phyloP scores from a whole-genome alignment of 2,329 filamentous ascomycete species.

The Mariannaea elegans region DNA sequence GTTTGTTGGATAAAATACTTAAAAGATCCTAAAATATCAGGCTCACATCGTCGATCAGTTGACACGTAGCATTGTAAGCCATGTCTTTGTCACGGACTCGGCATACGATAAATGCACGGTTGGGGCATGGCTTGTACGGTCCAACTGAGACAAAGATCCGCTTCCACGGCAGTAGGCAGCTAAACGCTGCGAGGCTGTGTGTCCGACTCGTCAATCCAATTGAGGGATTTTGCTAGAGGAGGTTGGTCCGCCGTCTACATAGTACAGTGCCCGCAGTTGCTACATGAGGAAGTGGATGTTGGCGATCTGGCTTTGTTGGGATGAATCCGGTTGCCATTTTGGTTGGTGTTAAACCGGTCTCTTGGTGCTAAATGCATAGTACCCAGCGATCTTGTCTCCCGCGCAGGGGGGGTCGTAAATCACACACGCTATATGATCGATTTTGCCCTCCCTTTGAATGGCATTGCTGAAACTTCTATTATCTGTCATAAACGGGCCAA shows the following conservation, averaged over 20 bases:
- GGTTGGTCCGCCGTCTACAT: not conserved
- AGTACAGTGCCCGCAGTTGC: not conserved
- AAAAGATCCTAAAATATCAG: not conserved
- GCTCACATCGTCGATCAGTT: conserved; percentile 8
- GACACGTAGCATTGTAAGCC: conserved; percentile 5
- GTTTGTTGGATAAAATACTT: conserved; percentile 18
- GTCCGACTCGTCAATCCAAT: not conserved
- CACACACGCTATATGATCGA: not conserved
- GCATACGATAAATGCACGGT: not conserved
- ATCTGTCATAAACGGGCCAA: not conserved
- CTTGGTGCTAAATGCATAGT: conserved; percentile 3
- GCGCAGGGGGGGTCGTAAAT: not conserved
- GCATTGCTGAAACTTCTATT: no score
- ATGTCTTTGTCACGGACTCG: conserved; percentile 9
- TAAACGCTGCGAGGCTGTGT: conserved; percentile 11
- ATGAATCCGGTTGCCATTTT: not conserved
- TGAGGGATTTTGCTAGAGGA: conserved; percentile 17
- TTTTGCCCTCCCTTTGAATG: no score
- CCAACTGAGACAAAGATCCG: conserved; percentile 36
- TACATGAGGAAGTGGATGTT: not conserved
- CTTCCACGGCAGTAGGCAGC: not conserved
- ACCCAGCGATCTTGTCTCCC: not conserved
- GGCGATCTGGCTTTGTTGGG: conserved; percentile 1
- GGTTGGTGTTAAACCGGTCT: not conserved
- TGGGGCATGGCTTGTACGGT: not conserved